These are phyloP conservation scores for Tothia fuscella DNA, from an alignment of 2,329 filamentous ascomycete genomes.

Conservation along the genomic window DNA sequence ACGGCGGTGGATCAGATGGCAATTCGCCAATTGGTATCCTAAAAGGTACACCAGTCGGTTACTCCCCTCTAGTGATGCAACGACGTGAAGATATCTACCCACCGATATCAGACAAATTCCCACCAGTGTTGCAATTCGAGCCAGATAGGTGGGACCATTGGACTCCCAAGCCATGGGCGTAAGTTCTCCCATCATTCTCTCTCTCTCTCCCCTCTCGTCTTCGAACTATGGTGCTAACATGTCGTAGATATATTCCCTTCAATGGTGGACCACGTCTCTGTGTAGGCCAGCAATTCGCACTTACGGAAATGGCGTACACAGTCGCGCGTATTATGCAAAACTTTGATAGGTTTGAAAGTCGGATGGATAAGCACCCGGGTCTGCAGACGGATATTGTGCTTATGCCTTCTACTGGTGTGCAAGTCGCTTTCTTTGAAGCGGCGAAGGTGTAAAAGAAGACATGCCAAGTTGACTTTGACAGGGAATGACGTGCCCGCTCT, in stretches of 20 bases:
- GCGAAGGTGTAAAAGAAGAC: background rate
- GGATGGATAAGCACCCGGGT: constrained; percentile 26
- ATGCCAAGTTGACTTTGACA: too few species aligned
- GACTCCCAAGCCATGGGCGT: constrained; percentile 39
- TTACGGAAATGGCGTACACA: constrained; percentile 39
- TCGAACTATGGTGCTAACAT: too few species aligned
- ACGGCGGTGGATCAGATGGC: constrained; percentile 35
- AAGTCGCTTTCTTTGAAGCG: constrained; percentile 8
- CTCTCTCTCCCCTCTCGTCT: background rate
- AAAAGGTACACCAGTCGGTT: constrained; percentile 33
- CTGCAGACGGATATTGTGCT: constrained; percentile 37
- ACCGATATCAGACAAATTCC: constrained; percentile 24
- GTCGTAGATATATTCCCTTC: constrained; percentile 28
- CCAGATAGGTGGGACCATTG: constrained; percentile 40
- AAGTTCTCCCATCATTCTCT: constrained; percentile 7
- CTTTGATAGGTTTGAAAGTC: constrained; percentile 29
- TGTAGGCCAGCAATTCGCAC: constrained; percentile 39
- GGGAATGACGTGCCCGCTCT: too few species aligned
- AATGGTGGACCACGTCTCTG: constrained; percentile 39
- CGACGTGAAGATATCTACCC: constrained; percentile 38
- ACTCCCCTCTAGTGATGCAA: constrained; percentile 38
- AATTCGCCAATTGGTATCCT: constrained; percentile 32
- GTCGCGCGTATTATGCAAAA: constrained; percentile 34
- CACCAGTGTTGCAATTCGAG: constrained; percentile 29
- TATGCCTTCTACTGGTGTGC: constrained; percentile 30